phyloP scores from a whole-genome alignment of 345 rosid species.

The Eucalyptus curtisii region DNA sequence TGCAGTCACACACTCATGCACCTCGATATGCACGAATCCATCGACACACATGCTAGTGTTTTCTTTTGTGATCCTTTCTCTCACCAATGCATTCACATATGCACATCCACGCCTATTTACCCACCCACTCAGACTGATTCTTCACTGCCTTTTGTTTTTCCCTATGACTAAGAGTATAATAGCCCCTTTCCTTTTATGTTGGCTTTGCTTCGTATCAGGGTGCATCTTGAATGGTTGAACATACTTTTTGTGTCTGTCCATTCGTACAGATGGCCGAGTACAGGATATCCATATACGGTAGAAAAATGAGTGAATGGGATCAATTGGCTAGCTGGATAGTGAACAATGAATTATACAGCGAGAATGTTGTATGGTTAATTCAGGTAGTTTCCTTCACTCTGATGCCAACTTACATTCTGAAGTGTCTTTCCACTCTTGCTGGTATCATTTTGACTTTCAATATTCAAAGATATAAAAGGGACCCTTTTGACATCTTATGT shows the following conservation, averaged over 20 bases:
- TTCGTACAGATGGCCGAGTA: slow-evolving; percentile 91
- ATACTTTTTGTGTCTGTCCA: not conserved
- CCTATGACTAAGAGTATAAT: not conserved
- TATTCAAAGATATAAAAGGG: not conserved
- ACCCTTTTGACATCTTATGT: not conserved
- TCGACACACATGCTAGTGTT: not conserved
- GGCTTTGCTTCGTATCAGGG: not conserved
- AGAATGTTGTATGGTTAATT: slow-evolving; percentile 97
- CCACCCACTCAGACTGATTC: not conserved
- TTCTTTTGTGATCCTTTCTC: not conserved
- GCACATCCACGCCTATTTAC: not conserved
- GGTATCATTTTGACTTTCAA: not conserved
- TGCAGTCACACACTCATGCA: not conserved
- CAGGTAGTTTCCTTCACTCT: slow-evolving; percentile 40
- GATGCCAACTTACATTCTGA: not conserved
- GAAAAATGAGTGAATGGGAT: slow-evolving; percentile 99
- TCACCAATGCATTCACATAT: not conserved
- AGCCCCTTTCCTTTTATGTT: not conserved
- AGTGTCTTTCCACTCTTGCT: not conserved
- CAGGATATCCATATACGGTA: slow-evolving; percentile 91
- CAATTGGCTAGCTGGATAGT: slow-evolving; percentile 99
- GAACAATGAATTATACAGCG: slow-evolving; percentile 92
- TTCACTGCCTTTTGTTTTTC: not conserved
- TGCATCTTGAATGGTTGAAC: not conserved
- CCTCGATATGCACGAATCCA: not conserved